Percentiles rank a stretch among this genome's conserved stretches.
Conservation (phyloP, 208 protist species). For the Leishmania lainsoni region DNA sequence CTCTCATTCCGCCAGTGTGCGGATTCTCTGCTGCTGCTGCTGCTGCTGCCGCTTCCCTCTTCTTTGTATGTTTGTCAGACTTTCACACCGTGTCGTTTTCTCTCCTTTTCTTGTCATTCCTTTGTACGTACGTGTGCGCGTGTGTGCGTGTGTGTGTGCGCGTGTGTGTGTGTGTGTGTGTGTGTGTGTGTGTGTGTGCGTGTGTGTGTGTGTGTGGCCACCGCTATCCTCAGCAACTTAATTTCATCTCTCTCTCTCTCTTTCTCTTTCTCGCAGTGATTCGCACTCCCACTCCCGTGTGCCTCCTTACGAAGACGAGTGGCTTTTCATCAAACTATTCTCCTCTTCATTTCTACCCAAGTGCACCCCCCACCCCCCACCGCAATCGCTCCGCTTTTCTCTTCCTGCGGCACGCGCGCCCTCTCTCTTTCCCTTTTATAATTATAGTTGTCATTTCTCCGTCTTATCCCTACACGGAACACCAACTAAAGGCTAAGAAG, state of each 20-base stretch:
- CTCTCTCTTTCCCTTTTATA: too few species aligned
- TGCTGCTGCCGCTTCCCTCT: background rate
- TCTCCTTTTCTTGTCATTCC: constrained; percentile 5
- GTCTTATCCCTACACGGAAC: too few species aligned
- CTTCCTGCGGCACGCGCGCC: background rate
- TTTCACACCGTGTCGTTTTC: constrained; percentile 9
- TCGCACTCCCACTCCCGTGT: too few species aligned
- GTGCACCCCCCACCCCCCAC: too few species aligned
- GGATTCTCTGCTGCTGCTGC: background rate
- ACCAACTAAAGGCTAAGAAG: background rate
- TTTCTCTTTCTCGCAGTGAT: too few species aligned
- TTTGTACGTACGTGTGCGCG: too few species aligned
- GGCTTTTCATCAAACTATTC: too few species aligned
- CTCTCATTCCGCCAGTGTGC: too few species aligned
- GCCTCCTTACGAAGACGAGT: too few species aligned
- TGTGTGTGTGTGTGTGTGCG: background rate
- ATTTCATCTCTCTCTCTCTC: background rate
- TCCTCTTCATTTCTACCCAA: too few species aligned
- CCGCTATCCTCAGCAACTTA: background rate
- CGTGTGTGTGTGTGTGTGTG: background rate
- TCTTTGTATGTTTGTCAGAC: background rate
- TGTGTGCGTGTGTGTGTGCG: background rate
- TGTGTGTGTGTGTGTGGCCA: background rate
- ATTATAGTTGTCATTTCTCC: background rate
- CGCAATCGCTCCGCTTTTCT: background rate